Conservation (phyloP, 441 rosid genomes). For the Eruca vesicaria region DNA sequence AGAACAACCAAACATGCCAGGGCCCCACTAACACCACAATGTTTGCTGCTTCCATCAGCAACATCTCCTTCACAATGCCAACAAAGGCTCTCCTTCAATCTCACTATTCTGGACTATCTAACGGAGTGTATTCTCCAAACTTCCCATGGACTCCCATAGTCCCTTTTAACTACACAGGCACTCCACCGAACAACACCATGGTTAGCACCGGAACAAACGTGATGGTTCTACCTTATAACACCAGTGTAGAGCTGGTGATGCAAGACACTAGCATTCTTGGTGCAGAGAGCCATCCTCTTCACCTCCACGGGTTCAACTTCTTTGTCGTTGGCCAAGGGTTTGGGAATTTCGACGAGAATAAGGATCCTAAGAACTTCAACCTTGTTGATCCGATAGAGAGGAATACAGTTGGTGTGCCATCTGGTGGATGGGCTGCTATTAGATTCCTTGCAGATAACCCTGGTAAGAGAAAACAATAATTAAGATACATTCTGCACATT, state of each 20-base stretch:
- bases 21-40: constrained; percentile 65
- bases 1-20: constrained; percentile 66
- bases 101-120: constrained; percentile 47
- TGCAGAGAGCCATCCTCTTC: constrained; percentile 61
- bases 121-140: constrained; percentile 42
- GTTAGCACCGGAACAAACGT: constrained; percentile 56
- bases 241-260: constrained; percentile 61
- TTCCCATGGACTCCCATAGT: constrained; percentile 43
- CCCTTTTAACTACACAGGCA: constrained; percentile 51
- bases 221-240: constrained; percentile 55
- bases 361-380: constrained; percentile 65
- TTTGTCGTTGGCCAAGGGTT: constrained; percentile 72
- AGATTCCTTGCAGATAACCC: constrained; percentile 72
- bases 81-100: constrained; percentile 70
- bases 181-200: constrained; percentile 50
- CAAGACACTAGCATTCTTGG: constrained; percentile 65
- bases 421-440: constrained; percentile 75
- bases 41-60: constrained; percentile 55
- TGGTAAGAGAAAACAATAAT: constrained; percentile 37
- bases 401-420: constrained; percentile 68
- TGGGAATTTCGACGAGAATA: constrained; percentile 55
- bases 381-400: constrained; percentile 72
- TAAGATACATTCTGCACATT: background rate
- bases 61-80: constrained; percentile 67
- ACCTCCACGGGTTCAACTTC: constrained; percentile 73